Evolutionary conservation across 2,329 filamentous ascomycete species (phyloP).

Genomic region (Aciculosporium take): DNA sequence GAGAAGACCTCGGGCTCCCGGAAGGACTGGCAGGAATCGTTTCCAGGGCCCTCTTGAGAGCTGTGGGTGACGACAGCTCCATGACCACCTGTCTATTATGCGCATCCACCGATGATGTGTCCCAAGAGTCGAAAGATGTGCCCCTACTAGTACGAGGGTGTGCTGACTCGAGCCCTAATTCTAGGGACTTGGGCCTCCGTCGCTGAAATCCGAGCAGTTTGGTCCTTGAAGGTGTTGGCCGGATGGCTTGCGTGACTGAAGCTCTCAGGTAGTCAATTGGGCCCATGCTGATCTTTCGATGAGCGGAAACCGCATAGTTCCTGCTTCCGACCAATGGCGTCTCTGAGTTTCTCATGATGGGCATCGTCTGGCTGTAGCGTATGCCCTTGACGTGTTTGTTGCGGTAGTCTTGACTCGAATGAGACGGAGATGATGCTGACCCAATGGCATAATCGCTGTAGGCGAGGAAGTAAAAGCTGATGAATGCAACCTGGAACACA

Average conservation of each 20-base stretch:
- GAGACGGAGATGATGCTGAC: constrained; percentile 12
- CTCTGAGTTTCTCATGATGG: constrained; percentile 18
- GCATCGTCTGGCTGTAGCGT: constrained; percentile 33
- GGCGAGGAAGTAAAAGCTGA: constrained; percentile 29
- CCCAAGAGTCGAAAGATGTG: constrained; percentile 64
- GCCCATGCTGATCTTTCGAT: constrained; percentile 12
- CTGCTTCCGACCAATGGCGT: constrained; percentile 22
- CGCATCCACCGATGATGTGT: constrained; percentile 52
- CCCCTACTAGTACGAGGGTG: constrained; percentile 25
- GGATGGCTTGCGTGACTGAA: constrained; percentile 31
- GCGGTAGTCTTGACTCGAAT: constrained; percentile 14
- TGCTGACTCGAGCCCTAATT: constrained; percentile 31
- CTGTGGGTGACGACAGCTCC: constrained; percentile 30
- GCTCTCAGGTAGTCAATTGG: constrained; percentile 17
- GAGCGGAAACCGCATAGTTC: constrained; percentile 30
- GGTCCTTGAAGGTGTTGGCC: constrained; percentile 43
- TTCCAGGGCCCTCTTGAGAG: constrained; percentile 44
- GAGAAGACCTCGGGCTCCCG: constrained; percentile 47
- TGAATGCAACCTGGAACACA: constrained; percentile 32
- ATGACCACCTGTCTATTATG: constrained; percentile 45
- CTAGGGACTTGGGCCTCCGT: constrained; percentile 32
- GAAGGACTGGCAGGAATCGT: constrained; percentile 56
- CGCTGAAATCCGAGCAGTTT: constrained; percentile 33
- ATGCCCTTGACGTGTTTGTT: constrained; percentile 34
- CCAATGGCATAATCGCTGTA: constrained; percentile 16